Base-by-base conservation (phyloP, 2,329 filamentous ascomycete species). In the Colletotrichum coccodes region DNA sequence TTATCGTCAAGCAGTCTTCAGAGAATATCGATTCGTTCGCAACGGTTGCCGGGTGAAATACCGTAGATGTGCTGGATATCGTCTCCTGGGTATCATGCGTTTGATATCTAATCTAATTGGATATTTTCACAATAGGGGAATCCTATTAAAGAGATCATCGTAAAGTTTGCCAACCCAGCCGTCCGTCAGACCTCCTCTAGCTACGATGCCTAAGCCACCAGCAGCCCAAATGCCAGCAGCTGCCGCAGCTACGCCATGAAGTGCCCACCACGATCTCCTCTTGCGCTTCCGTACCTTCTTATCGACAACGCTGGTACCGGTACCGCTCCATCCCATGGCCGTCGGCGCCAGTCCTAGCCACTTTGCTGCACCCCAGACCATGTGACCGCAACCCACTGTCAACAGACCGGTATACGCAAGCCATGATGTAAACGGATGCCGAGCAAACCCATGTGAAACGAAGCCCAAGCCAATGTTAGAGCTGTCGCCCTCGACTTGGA, bases 381-480 rank as follows among this genome's bases (percentile, higher is more conserved):
- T 90, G 81, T 98, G 95, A 68, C 90, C 93, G 28, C 88, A 90
- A 0, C 90, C 92, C 0, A 91, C 80, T 18, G 82, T 83, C 7
- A 97, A 83, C 56, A 98, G 83, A 2, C 90, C 86, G 1, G 83
- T 75, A 78, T 97, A 97, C 1, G 92, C 91, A 1, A 86, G 73
- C 77, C 90, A 92, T n/a, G 92, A 89, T 9, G 91, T 78, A 2
- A 85, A 72, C 0, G 91, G 90, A 74, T 93, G 91, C 16, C 89
- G 86, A 34, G 92, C 90, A 76, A 98, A 96, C 3, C 93, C 94
- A 80, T 98, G 95, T 14, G 91, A 89, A 8, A 98, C 91, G 78
- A 93, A 98, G 14, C 89, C 91, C 14, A 98, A 83, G 0, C 93
- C 93, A 46, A 98, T 91, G 61, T 95, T 91, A n/a, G 93, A 93